These are phyloP conservation scores for Cicer chorassanicum DNA, from an alignment of 306 rosid species.

Conservation along the genomic window DNA sequence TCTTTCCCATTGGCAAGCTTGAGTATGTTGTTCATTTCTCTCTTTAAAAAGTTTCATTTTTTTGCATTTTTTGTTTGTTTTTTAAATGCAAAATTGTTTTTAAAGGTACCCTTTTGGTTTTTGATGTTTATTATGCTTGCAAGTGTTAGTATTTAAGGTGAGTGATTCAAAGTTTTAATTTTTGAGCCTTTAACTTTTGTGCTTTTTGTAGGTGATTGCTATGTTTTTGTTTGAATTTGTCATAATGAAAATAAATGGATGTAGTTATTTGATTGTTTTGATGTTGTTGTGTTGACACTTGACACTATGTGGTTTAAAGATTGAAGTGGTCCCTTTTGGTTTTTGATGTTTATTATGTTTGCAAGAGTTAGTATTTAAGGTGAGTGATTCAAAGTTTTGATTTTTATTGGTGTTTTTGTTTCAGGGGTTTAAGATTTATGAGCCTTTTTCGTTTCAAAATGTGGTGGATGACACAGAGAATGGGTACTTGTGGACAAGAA, in stretches of 20 bases:
- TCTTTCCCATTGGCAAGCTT: conserved; percentile 81
- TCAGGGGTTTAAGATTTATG: conserved; percentile 82
- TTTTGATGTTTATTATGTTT: background rate
- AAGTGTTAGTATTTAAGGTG: background rate
- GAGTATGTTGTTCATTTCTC: conserved; percentile 52
- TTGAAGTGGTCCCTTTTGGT: background rate
- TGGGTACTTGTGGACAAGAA: conserved; percentile 76
- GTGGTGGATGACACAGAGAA: conserved; percentile 99
- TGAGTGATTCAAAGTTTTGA: conserved; percentile 6
- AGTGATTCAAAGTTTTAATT: conserved; percentile 10
- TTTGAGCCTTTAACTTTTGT: background rate
- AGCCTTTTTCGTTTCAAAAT: conserved; percentile 82
- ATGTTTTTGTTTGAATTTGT: conserved; percentile 12
- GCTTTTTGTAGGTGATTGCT: background rate
- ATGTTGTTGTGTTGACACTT: background rate
- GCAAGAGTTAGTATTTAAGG: background rate
- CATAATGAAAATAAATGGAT: background rate
- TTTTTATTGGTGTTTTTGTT: background rate
- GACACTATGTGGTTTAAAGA: background rate
- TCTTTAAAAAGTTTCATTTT: background rate
- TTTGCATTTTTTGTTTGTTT: background rate
- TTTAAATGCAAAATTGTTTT: background rate
- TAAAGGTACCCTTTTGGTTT: background rate
- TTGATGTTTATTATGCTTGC: background rate
- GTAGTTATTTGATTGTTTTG: background rate